Conservation (phyloP, 2,329 filamentous ascomycete species). For the Ceratocystis eucalypticola region DNA sequence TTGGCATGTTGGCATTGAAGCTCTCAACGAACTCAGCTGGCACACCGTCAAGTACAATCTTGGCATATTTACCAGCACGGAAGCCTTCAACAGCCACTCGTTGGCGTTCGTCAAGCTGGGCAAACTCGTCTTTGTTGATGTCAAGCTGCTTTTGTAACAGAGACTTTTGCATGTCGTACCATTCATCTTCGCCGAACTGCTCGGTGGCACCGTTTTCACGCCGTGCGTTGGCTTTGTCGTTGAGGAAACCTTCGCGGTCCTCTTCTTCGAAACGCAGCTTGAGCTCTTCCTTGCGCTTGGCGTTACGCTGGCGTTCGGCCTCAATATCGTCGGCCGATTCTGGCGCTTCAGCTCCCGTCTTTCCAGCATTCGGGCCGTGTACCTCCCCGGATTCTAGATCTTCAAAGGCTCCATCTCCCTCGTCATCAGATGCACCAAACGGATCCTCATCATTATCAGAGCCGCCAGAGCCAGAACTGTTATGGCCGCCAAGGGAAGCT, state of each 20-base stretch:
- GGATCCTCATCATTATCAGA: constrained; percentile 37
- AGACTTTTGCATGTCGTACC: constrained; percentile 96
- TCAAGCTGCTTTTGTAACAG: constrained; percentile 88
- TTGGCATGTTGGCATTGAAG: constrained; percentile 69
- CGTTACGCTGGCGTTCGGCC: constrained; percentile 80
- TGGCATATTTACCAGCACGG: constrained; percentile 83
- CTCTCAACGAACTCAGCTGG: constrained; percentile 77
- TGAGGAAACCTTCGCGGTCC: constrained; percentile 88
- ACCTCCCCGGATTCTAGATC: constrained; percentile 70
- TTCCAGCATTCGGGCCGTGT: constrained; percentile 28
- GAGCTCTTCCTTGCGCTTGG: constrained; percentile 83
- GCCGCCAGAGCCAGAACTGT: constrained; percentile 29
- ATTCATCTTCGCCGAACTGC: constrained; percentile 92
- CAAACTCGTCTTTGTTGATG: constrained; percentile 92
- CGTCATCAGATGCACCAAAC: constrained; percentile 43
- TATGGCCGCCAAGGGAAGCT: constrained; percentile 29
- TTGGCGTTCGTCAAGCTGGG: constrained; percentile 70
- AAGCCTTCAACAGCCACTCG: constrained; percentile 77
- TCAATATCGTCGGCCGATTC: constrained; percentile 48
- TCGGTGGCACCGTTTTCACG: constrained; percentile 55
- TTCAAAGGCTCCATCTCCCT: constrained; percentile 71
- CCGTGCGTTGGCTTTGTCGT: constrained; percentile 68
- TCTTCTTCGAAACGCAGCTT: constrained; percentile 93
- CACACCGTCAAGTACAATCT: constrained; percentile 77
- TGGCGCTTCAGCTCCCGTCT: constrained; percentile 27